Evolutionary conservation across 257 asterid species (phyloP).

Genomic region (Penstemon barbatus): DNA sequence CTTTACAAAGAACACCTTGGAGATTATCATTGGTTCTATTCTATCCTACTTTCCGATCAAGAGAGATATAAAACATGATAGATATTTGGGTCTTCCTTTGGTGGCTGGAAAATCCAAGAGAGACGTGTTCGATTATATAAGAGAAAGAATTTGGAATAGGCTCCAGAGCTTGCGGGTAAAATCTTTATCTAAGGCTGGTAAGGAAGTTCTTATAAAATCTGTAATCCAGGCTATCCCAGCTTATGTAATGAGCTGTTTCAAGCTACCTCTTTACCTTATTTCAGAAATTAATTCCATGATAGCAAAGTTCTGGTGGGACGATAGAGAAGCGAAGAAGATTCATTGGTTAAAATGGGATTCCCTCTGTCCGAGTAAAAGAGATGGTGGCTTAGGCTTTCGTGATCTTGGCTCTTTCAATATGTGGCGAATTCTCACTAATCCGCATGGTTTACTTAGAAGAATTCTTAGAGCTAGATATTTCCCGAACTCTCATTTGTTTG

Average conservation of each 20-base stretch:
- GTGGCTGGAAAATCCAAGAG: not conserved
- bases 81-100: not conserved
- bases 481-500: not conserved
- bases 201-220: not conserved
- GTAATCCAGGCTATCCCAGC: not conserved
- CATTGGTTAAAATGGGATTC: not conserved
- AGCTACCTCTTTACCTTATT: not conserved
- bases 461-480: not conserved
- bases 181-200: not conserved
- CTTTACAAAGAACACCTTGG: too few species aligned
- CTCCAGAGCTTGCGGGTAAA: not conserved
- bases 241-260: not conserved
- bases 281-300: not conserved
- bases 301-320: not conserved
- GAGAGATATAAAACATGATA: not conserved
- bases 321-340: not conserved
- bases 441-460: not conserved
- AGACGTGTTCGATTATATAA: not conserved
- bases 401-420: not conserved
- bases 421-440: not conserved
- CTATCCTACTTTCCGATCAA: too few species aligned
- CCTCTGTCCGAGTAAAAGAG: not conserved
- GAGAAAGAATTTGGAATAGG: not conserved
- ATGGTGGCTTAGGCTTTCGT: not conserved
- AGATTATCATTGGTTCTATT: too few species aligned